Base-by-base conservation (phyloP, 2,329 filamentous ascomycete species). In the Coleophoma cylindrospora region DNA sequence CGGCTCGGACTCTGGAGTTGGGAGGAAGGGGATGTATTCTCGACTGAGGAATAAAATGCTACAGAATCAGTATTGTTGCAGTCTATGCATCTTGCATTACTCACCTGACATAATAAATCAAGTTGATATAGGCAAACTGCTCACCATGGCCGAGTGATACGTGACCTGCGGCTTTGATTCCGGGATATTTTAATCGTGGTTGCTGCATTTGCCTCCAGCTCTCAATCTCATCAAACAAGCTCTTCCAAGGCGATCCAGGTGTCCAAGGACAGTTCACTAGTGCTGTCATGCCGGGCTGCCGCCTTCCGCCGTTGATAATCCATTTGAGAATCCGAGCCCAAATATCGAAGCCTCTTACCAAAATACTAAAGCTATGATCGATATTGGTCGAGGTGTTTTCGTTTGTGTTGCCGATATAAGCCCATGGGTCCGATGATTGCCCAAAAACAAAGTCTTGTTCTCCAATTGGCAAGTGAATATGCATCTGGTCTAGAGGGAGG, bases 21-120 rank as follows among this genome's bases (percentile, higher is more conserved):
- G 72, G 0, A 74, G 49, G 41, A 74, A 74, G 0, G 72, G 72
- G 0, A 73, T 67, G 34, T 73, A 74, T 45, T 74, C 72, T 3
- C 72, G 58, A n/a, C 69, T 65, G 3, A 74, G 64, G 62, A 74
- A 70, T 3, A 74, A 54, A 0, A 66, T 59, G 37, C 72, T 74
- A 19, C 19, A 12, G 14, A 37, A 46, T 34, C 51, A 40, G 21
- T 13, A 13, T 13, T 13, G 19, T 8, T 19, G 8, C n/a, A 12
- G n/a, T 37, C n/a, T 13, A 19, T 5, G 6, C 13, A 21, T 9
- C 15, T 13, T 32, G 4, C 8, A n/a, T 9, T n/a, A 50, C 61
- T 50, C 49, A 71, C 71, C 71, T 70, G 8, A 70, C 57, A 43
- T 72, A 73, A 52, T 74, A 74, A 1, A 74, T 49, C 14, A 74